Conservation (phyloP, 306 rosid genomes). For the Trifolium repens region DNA sequence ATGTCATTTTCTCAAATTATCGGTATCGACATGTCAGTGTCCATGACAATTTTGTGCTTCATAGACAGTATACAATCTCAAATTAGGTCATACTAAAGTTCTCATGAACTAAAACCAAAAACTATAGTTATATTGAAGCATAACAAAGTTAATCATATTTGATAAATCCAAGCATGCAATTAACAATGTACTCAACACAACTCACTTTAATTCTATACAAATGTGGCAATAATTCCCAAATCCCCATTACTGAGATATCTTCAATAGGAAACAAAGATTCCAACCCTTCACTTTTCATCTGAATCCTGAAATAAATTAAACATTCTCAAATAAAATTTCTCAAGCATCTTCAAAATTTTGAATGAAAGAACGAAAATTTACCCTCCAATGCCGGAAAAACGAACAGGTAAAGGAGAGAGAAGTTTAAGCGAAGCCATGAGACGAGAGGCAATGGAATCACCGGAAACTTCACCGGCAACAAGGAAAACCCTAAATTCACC, state of each 20-base stretch:
- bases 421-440: slow-evolving; percentile 72
- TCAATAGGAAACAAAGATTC: slow-evolving; percentile 76
- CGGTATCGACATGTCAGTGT: not conserved
- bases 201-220: slow-evolving; percentile 75
- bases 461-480: slow-evolving; percentile 90
- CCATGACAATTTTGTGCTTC: not conserved
- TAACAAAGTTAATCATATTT: not conserved
- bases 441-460: slow-evolving; percentile 87
- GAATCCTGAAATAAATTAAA: slow-evolving; percentile 57
- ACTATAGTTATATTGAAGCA: too few relatives aligned
- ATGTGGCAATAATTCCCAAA: slow-evolving; percentile 89
- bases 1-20: not conserved
- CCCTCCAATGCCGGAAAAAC: slow-evolving; percentile 92
- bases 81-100: too few relatives aligned
- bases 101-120: too few relatives aligned
- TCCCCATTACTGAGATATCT: slow-evolving; percentile 90
- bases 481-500: slow-evolving; percentile 85
- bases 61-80: not conserved
- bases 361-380: slow-evolving; percentile 18
- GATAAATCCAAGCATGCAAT: not conserved
- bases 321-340: not conserved
- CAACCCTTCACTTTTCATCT: slow-evolving; percentile 78
- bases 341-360: not conserved
- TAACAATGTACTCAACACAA: slow-evolving; percentile 19
- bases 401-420: slow-evolving; percentile 65